Base-by-base conservation (phyloP, 176 grass and related monocot genomes). In the Puccinellia tenuiflora region DNA sequence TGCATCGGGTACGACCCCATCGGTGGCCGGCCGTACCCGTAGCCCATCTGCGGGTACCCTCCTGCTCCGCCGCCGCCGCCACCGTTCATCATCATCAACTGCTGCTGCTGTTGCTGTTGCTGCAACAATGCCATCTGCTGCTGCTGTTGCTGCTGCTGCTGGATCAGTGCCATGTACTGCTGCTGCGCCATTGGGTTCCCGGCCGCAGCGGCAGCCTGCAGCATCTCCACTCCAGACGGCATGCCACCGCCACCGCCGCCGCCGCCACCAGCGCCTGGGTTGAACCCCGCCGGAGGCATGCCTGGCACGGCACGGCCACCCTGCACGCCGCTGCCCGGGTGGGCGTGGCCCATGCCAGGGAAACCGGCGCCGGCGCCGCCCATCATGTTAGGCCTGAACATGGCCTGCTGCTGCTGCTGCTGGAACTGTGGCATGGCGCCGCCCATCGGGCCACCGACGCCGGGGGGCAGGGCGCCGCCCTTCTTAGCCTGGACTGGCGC, bases 41-140 rank as follows among this genome's bases (percentile, higher is more conserved):
- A 95, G 1, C 90, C 93, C 88, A 92, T 92, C 42, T 86, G 66
- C n/a, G 86, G 92, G 83, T 93, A 85, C 61, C 83, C 86, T 4
- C 12, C 63, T 6, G 40, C 55, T 18, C 38, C 62, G 25, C 79
- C 68, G 22, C 47, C 77, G 13, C 42, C 20, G 31, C 67, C 65
- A 43, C 83, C 93, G 16, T 79, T 80, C 84, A 89, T 87, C 89
- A 90, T 81, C 84, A 86, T 82, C 66, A 83, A 79, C 59, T 83
- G 79, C 3, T 90, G 90, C 0, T 81, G 70, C 70, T 73, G 81
- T 1, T 90, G 90, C 1, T 80, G 88, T 2, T 88, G 80, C 7
- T 73, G 70, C 70, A 73, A 1, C 70, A 73, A 30, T 30, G 43
- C 43, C 70, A 73, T 73, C 40, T 90, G 90, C 1, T 80, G 90